A percentile compares a stretch with the other conserved stretches of the same genome.
phyloP scores from a whole-genome alignment of 2,329 filamentous ascomycete genomes.

The Parastagonospora avenae region DNA sequence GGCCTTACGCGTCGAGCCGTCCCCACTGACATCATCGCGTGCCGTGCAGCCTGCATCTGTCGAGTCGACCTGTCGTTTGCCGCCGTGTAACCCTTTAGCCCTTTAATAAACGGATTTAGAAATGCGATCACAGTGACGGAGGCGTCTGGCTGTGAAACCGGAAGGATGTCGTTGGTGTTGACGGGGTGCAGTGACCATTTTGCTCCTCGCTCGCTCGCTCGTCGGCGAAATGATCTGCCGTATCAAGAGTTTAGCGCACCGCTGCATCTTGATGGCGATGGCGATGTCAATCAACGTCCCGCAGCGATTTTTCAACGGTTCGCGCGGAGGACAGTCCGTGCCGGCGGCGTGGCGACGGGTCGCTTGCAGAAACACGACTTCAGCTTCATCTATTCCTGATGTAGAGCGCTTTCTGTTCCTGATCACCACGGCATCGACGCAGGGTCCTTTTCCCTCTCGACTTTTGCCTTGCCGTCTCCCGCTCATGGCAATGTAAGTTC shows the following conservation, averaged over 20 bases:
- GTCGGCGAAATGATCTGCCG: no score
- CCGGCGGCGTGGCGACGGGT: neutral
- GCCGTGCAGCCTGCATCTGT: neutral
- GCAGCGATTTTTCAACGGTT: neutral
- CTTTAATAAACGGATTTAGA: neutral
- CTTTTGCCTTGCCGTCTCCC: no score
- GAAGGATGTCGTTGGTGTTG: no score
- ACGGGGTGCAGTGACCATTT: no score
- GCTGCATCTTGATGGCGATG: neutral
- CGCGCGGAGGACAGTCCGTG: neutral
- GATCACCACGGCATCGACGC: conserved; percentile 3
- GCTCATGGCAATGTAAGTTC: neutral
- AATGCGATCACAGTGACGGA: neutral
- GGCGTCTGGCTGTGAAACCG: no score
- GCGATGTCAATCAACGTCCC: conserved; percentile 9
- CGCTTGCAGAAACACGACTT: conserved; percentile 1
- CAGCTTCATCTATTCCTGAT: neutral
- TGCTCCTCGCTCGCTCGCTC: no score
- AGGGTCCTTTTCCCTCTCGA: conserved; percentile 4
- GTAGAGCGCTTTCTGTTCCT: conserved; percentile 7
- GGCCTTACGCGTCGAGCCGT: conserved; percentile 12
- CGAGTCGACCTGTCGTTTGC: conserved; percentile 1
- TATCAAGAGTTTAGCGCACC: no score
- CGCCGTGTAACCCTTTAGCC: neutral
- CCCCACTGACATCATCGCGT: conserved; percentile 20